Base-by-base conservation (phyloP, 805 yeast species). In the Cyberlindnera samutprakarnensis region DNA sequence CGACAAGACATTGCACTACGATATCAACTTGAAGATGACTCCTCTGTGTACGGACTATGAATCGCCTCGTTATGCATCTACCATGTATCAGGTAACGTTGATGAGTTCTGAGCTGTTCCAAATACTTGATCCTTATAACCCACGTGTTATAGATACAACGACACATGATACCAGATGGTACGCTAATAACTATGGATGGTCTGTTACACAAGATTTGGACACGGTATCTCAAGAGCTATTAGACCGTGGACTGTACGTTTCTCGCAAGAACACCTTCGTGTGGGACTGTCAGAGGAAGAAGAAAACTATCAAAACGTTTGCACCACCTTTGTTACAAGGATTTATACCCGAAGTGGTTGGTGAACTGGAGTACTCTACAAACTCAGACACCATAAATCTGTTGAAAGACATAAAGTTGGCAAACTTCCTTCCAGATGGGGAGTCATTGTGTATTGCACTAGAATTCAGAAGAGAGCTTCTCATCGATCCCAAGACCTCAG, bases 401-500 rank as follows among this genome's bases (percentile, higher is more conserved):
- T 25, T 49, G 4, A 28, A 27, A 16, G 42, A 44, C 16, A 4
- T 46, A 1, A 40, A 25, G 14, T 31, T 46, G 9, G 19, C 33
- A 1, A 33, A 38, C 10, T 43, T 43, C 17, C 7, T 44, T 7
- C 6, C 10, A 6, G 37, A 27, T 6, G 29, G 30, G 10, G 32
- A 35, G 15, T 34, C 36, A 10, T 42, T 46, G 37, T 38, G 38
- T 20, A 37, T 50, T 6, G 21, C 45, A 2, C 15, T 50, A 12
- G 53, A 50, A 23, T 49, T 50, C 33, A 47, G 47, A 38, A 40
- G 22, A 6, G 23, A 36, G 17, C 23, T 47, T 2, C 32, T 47
- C 9, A 32, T 45, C 3, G 42, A 47, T 24, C 51, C 49, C 3
- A 16, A 20, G 5, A 32, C 33, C 5, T 47, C 54, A 0, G 29